Evolutionary conservation across 2,329 filamentous ascomycete species (phyloP), one percentile per base, ranked within the genome.

Genomic region (Arthrinium phaeospermum): DNA sequence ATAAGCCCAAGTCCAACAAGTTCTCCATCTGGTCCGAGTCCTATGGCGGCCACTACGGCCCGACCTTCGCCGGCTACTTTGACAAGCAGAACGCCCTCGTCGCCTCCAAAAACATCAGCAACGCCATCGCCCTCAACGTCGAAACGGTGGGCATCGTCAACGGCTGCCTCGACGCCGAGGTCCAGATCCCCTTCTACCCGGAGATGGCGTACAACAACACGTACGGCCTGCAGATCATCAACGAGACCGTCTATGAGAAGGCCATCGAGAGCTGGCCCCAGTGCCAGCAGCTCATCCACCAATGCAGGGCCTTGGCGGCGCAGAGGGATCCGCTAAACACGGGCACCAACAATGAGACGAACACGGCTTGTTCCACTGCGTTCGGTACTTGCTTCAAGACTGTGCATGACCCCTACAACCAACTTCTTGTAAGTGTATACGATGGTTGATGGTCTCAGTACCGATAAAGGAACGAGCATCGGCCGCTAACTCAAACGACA

Each of bases 131-230:
- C 5, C 69, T 93, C 64, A 86, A 88, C 71, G 83, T 94, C 13
- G 84, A 83, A 16, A 89, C 91, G 0, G 81, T 94, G 0, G 92
- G 92, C 30, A 92, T 95, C 72, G 84, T 94, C 72, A 93, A 94
- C 79, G 92, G 92, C 16, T 89, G 91, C 75, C 84, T 94, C 47
- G 93, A 95, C 77, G 85, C 88, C 75, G 79, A 90, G 44, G 85
- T 90, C 0, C 91, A 94, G 81, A 83, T 84, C 4, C 87, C 88
- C 3, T 88, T 82, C 75, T 90, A 89, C 74, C 86, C 89, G 0
- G 78, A 81, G 10, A 91, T 91, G 79, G 88, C 89, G 13, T 85
- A 85, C 72, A 89, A 90, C 78, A 93, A 93, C 78, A 90, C 91
- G 0, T 95, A 93, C 78, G 89, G 86, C 12, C 86, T 93, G 72